These are phyloP conservation scores for Termitomyces sp. DNA, from an alignment of 768 basidiomycete species.

Conservation along the genomic window DNA sequence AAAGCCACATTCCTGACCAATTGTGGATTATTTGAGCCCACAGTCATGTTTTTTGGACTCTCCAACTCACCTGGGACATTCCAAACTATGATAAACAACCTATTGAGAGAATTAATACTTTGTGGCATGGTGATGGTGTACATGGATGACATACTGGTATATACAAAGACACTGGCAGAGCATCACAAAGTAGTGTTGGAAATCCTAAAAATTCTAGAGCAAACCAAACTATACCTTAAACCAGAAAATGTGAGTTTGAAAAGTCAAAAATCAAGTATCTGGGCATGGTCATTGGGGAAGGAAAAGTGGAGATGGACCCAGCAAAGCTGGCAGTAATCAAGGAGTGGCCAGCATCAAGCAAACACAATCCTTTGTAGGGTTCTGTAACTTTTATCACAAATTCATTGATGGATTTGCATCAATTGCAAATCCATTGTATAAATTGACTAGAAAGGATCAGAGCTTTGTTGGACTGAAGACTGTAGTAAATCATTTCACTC, in stretches of 20 bases:
- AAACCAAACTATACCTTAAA: constrained; percentile 18
- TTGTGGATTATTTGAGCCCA: constrained; percentile 10
- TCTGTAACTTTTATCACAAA: background rate
- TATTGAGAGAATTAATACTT: constrained; percentile 26
- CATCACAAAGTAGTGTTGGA: constrained; percentile 8
- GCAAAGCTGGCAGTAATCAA: constrained; percentile 8
- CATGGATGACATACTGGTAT: constrained; percentile 38
- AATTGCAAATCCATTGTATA: background rate
- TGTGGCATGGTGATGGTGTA: constrained; percentile 29
- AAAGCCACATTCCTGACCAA: constrained; percentile 33
- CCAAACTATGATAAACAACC: constrained; percentile 37
- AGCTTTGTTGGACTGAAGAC: background rate
- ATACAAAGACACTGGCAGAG: constrained; percentile 20
- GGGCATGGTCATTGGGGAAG: constrained; percentile 3
- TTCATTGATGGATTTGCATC: background rate
- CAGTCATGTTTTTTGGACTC: constrained; percentile 36
- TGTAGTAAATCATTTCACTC: background rate
- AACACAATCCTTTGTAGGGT: background rate
- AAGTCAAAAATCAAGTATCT: constrained; percentile 20
- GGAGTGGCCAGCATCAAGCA: constrained; percentile 4
- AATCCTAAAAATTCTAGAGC: background rate
- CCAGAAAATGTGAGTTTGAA: constrained; percentile 25
- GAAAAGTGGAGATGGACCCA: no score
- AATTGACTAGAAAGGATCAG: no score
- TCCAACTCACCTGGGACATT: constrained; percentile 30